A percentile compares a stretch with the other conserved stretches of the same genome.
These are phyloP conservation scores for Septoria petroselini DNA, from an alignment of 2,329 filamentous ascomycete genomes.

Conservation along the genomic window DNA sequence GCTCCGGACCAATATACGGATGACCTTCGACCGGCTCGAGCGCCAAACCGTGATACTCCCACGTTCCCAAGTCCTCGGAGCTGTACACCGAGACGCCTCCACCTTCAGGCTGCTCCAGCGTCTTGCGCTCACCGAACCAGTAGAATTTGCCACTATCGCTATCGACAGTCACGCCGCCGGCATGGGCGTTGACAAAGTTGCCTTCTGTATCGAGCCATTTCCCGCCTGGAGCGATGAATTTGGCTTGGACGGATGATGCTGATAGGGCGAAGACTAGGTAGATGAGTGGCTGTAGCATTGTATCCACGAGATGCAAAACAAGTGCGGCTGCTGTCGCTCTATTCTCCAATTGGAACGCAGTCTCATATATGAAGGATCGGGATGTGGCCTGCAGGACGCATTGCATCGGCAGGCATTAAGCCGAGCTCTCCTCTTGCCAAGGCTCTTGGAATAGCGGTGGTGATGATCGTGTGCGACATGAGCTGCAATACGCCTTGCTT, in stretches of 20 bases:
- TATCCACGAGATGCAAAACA: not conserved
- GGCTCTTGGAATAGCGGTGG: not conserved
- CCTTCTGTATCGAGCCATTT: constrained; percentile 61
- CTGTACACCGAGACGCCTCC: constrained; percentile 61
- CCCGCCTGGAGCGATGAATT: constrained; percentile 61
- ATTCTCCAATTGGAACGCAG: not conserved
- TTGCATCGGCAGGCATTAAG: constrained; percentile 1
- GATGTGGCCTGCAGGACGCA: not conserved
- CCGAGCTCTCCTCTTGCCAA: constrained; percentile 14
- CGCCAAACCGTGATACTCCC: constrained; percentile 57
- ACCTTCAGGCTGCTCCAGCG: constrained; percentile 56
- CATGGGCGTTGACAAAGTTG: constrained; percentile 60
- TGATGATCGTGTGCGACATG: constrained; percentile 1
- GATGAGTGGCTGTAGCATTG: not conserved
- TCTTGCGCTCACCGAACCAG: constrained; percentile 62
- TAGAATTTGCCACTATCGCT: constrained; percentile 55
- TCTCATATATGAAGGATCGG: not conserved
- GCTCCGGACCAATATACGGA: constrained; percentile 53
- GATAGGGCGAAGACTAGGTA: not conserved
- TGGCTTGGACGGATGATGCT: constrained; percentile 38
- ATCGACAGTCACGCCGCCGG: constrained; percentile 55
- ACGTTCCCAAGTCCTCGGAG: constrained; percentile 59
- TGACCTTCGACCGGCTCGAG: constrained; percentile 56
- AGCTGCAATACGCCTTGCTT: not conserved
- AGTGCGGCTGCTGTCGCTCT: not conserved